phyloP scores from a whole-genome alignment of 352 stramenopile genomes.

The Pythium periplocum region DNA sequence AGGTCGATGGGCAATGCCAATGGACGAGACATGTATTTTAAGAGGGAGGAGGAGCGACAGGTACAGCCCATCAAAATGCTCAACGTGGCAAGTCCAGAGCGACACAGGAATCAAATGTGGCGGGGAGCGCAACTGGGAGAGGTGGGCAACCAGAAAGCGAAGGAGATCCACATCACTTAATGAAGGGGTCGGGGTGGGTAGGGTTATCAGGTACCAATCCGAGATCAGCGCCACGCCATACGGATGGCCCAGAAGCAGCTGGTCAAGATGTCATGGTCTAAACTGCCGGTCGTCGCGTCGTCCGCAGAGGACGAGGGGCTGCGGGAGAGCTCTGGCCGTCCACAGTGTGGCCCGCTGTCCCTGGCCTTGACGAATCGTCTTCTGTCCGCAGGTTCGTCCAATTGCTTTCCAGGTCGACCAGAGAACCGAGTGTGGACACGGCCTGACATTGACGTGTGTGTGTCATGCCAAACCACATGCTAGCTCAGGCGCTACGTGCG shows the following conservation, averaged over 20 bases:
- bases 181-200: constrained; percentile 6
- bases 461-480: too few species aligned
- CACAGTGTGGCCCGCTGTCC: too few species aligned
- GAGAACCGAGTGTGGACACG: too few species aligned
- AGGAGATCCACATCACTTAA: constrained; percentile 4
- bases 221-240: neutral
- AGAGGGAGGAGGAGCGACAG: constrained; percentile 17
- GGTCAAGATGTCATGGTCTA: constrained; percentile 6
- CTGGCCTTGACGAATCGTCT: too few species aligned
- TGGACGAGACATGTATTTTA: neutral
- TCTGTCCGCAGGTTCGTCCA: too few species aligned
- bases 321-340: too few species aligned
- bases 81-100: constrained; percentile 9
- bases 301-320: neutral
- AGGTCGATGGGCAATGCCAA: neutral
- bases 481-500: too few species aligned
- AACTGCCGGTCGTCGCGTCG: constrained; percentile 8
- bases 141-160: constrained; percentile 17
- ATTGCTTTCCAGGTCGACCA: too few species aligned
- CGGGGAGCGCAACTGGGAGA: constrained; percentile 8
- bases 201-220: constrained; percentile 8
- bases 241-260: constrained; percentile 19
- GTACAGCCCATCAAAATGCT: constrained; percentile 11
- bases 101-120: constrained; percentile 3
- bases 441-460: too few species aligned